Conservation (phyloP, 169 alveolate genomes). For the Eimeria praecox region DNA sequence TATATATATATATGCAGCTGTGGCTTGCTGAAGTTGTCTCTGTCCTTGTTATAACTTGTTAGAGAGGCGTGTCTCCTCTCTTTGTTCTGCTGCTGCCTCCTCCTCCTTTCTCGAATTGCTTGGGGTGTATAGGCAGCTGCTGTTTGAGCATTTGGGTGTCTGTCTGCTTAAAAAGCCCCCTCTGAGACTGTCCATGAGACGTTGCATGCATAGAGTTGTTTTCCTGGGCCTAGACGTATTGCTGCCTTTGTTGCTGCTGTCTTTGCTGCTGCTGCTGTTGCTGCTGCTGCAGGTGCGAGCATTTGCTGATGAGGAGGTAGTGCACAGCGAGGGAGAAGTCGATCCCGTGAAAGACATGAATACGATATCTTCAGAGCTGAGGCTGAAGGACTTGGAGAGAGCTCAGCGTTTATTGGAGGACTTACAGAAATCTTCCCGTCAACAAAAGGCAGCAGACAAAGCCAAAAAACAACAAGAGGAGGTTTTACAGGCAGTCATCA, state of each 20-base stretch:
- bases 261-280: neutral
- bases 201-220: too few species aligned
- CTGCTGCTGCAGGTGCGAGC: slow-evolving; percentile 91
- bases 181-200: too few species aligned
- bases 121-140: neutral
- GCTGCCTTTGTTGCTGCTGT: neutral
- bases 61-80: too few species aligned
- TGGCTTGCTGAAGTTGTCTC: neutral
- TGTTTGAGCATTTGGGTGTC: neutral
- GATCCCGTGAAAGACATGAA: slow-evolving; percentile 98
- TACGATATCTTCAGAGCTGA: slow-evolving; percentile 96
- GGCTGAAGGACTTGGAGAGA: slow-evolving; percentile 96
- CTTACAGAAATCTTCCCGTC: slow-evolving; percentile 93
- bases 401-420: slow-evolving; percentile 94
- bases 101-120: neutral
- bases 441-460: slow-evolving; percentile 92
- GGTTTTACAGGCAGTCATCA: slow-evolving; percentile 92
- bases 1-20: neutral
- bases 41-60: neutral
- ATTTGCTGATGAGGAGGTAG: slow-evolving; percentile 97
- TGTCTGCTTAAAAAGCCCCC: neutral
- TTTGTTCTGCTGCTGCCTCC: neutral
- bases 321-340: slow-evolving; percentile 99
- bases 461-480: slow-evolving; percentile 95
- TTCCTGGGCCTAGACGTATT: too few species aligned